These are phyloP conservation scores for Ambrosia trifida DNA, from an alignment of 129 eudicot genomes.

Conservation along the genomic window DNA sequence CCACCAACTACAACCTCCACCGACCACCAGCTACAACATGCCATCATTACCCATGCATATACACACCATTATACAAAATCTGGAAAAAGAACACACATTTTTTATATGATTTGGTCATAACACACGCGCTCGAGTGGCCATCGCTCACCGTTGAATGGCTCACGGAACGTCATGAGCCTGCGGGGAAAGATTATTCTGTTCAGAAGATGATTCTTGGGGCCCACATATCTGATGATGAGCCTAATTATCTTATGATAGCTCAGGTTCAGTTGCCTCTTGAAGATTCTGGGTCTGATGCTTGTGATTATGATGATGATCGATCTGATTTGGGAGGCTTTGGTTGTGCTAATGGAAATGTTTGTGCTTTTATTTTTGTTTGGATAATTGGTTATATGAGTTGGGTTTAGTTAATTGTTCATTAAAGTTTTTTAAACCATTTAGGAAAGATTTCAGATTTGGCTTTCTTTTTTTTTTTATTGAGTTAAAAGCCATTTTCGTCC, in stretches of 20 bases:
- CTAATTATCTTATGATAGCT: conserved; percentile 79
- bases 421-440: background rate
- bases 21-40: too few species aligned
- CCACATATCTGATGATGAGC: conserved; percentile 81
- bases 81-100: conserved; percentile 96
- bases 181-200: conserved; percentile 77
- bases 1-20: too few species aligned
- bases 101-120: conserved; percentile 74
- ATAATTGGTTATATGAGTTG: too few species aligned
- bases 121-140: conserved; percentile 97
- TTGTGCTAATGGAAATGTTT: conserved; percentile 73
- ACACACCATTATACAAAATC: too few species aligned
- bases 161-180: conserved; percentile 77
- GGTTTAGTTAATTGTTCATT: background rate
- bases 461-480: too few species aligned
- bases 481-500: too few species aligned
- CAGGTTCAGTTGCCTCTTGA: conserved; percentile 81
- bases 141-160: conserved; percentile 96
- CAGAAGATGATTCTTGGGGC: conserved; percentile 90
- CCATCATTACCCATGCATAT: too few species aligned
- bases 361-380: background rate
- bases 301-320: conserved; percentile 67
- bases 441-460: too few species aligned
- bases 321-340: conserved; percentile 68
- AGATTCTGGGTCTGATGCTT: conserved; percentile 82